Evolutionary conservation across 306 rosid genomes (phyloP), one percentile per base, ranked within the genome.

Genomic region (Cicer chorassanicum): DNA sequence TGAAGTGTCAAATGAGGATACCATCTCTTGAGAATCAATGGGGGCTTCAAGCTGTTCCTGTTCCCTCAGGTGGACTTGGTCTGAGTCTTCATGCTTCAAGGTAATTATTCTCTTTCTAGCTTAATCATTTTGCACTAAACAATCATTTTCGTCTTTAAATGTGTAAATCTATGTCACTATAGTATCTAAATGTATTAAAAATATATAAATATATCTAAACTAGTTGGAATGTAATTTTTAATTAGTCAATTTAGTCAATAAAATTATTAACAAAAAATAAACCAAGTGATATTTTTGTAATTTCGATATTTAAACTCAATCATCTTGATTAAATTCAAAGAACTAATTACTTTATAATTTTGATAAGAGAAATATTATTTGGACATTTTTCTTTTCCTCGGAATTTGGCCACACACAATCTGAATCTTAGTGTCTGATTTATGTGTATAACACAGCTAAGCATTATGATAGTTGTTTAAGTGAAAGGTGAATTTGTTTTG

Each of bases 41-140:
- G 99, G 70, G 70, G 83, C 97, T 95, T 78, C 99, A 95, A 59
- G 91, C 92, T 76, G 88, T 95, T 84, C 86, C 93, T 76, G 92
- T 92, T 87, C 93, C 97, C 48, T 89, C 96, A 5, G 87, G 84
- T 78, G 96, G 93, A 55, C 96, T 90, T 78, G 93, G 88, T 73
- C 87, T 94, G 80, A 88, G 78, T 82, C 96, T 95, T 55, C 93
- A 88, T 80, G 86, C 87, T 78, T 89, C 90, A 85, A 95, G 97
- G 97, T 89, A 83, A 71, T 44, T 56, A 10, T 65, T 67, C 48
- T 77, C 70, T 34, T 60, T 12, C 29, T 60, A 34, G 66, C 44
- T 60, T 60, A 60, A 60, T 60, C 66, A 60, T 13, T 59, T 59
- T 57, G 0, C 1, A 11, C 0, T 29, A 14, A 53, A 15, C 18